Evolutionary conservation across 2,329 filamentous ascomycete genomes (phyloP), one percentile per base, ranked within the genome.

Genomic region (Colletotrichum liriopes): DNA sequence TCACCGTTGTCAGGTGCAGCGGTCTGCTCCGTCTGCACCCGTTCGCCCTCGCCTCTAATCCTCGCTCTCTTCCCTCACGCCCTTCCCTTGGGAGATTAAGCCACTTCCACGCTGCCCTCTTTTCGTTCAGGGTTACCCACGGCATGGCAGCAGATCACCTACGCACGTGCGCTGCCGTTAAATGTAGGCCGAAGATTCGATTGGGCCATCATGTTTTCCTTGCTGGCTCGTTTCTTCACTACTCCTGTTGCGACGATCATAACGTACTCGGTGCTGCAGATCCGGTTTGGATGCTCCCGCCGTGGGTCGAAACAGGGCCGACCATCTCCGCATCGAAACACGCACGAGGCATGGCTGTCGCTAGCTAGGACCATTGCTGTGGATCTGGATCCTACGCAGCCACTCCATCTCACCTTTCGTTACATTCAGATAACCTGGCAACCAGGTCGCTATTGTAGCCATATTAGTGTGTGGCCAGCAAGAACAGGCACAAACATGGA

Each of bases 271-370:
- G 29, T 52, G 55, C 39, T 71, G n/a, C 58, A 67, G 65, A 68
- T 71, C 65, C 68, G 64, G 52, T 45, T 58, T 63, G 56, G 35
- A 39, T 49, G 26, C 32, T 49, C 41, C 45, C 49, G 64, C 26
- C 35, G 29, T 43, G 37, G 37, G 37, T 58, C 56, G 58, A 62
- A 67, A 68, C 58, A 67, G 20, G 43, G 43, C 51, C 35, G 43
- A 23, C 43, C 65, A 51, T 58, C 35, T 51, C 47, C n/a, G 41
- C 51, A 29, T 62, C 68, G 45, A 71, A 71, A 71, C 58, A 51
- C 7, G 56, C 56, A 45, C 43, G 60, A 45, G 45, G 65, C 65
- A 62, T 29, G 5, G 45, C 18, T 39, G 18, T 45, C 55, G 23
- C 43, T 60, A 32, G 35, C 45, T 45, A 37, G 45, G 23, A 37